These are phyloP conservation scores for Chenopodium quinoa DNA, from an alignment of 148 eudicot species.

Conservation along the genomic window DNA sequence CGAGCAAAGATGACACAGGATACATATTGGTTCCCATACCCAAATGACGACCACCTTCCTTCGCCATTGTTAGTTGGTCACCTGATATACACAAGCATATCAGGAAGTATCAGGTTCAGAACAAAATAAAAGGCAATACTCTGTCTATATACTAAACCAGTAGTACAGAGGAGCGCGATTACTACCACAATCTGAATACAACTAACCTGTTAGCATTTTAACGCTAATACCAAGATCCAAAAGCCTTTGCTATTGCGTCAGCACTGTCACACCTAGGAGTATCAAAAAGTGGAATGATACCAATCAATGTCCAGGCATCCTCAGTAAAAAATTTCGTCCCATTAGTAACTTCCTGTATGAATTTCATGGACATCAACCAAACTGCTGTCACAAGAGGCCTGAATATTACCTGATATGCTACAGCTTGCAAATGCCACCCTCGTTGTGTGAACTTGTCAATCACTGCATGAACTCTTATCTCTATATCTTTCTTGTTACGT, in stretches of 20 bases:
- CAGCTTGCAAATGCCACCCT: conserved; percentile 10
- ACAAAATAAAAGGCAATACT: too few species aligned
- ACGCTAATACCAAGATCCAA: conserved; percentile 12
- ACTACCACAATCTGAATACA: too few species aligned
- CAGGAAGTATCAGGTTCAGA: not conserved
- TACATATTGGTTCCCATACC: not conserved
- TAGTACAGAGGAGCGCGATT: not conserved
- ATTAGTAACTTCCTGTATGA: not conserved
- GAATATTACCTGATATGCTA: conserved; percentile 5
- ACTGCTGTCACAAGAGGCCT: not conserved
- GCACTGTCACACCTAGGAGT: conserved; percentile 16
- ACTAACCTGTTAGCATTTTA: conserved; percentile 22
- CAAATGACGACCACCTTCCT: conserved; percentile 14
- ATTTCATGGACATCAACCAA: not conserved
- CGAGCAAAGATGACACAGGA: conserved; percentile 15
- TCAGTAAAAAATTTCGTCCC: not conserved
- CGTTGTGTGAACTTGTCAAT: conserved; percentile 5
- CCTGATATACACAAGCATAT: not conserved
- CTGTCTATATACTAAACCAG: too few species aligned
- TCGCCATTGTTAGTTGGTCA: conserved; percentile 11
- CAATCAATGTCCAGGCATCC: not conserved
- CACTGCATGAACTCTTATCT: conserved; percentile 6
- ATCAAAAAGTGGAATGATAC: not conserved
- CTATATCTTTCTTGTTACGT: conserved; percentile 4
- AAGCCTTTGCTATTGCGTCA: conserved; percentile 7